Evolutionary conservation across 2,329 filamentous ascomycete species (phyloP).

Genomic region (Thielaviopsis populi): DNA sequence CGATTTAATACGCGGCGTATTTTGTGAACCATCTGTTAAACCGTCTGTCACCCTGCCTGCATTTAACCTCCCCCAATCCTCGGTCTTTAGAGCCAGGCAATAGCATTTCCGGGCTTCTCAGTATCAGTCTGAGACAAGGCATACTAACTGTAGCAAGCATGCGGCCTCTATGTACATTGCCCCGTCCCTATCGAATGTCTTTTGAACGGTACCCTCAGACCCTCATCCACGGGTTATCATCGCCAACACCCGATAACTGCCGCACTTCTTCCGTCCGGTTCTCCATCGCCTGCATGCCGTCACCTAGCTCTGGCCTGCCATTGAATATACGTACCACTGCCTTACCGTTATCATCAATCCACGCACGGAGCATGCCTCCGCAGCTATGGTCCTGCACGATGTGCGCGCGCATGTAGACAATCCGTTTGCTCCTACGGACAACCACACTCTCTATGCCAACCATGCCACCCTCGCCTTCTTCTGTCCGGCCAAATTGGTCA

Average conservation of each 20-base stretch:
- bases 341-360: conserved; percentile 47
- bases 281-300: conserved; percentile 9
- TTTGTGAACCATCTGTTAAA: no score
- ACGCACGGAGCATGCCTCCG: conserved; percentile 75
- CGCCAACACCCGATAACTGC: conserved; percentile 2
- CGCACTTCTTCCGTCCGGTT: conserved; percentile 2
- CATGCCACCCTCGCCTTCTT: conserved; percentile 72
- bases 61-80: neutral
- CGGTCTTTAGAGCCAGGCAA: neutral
- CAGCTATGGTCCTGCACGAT: conserved; percentile 72
- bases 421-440: conserved; percentile 30
- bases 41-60: neutral
- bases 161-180: neutral
- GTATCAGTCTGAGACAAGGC: neutral
- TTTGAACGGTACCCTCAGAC: conserved; percentile 12
- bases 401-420: conserved; percentile 30
- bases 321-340: conserved; percentile 37
- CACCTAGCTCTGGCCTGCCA: conserved; percentile 15
- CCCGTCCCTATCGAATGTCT: conserved; percentile 2
- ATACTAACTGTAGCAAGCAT: neutral
- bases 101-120: neutral
- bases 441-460: conserved; percentile 59
- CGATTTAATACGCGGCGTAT: neutral
- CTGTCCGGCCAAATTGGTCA: conserved; percentile 51
- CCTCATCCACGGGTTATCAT: conserved; percentile 11